These are phyloP conservation scores for Porpolomopsis calyptriformis DNA, from an alignment of 768 basidiomycete species.

Conservation along the genomic window DNA sequence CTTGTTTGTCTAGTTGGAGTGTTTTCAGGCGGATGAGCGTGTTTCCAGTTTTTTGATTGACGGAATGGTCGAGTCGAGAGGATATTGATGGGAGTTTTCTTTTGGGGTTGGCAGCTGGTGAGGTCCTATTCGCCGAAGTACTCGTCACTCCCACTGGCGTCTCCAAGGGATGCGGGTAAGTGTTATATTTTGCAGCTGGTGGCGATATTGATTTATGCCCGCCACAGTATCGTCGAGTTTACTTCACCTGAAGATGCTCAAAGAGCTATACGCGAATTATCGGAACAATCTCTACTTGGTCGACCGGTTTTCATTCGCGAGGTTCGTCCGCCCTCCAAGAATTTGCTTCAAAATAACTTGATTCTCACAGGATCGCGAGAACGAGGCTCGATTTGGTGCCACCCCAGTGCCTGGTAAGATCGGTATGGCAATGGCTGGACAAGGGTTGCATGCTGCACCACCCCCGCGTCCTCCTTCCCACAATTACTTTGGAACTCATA, in stretches of 20 bases:
- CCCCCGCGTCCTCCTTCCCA: constrained; percentile 78
- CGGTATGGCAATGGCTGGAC: constrained; percentile 93
- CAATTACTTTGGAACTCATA: constrained; percentile 51
- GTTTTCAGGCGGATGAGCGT: constrained; percentile 20
- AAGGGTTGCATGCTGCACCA: constrained; percentile 66
- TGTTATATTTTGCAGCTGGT: constrained; percentile 13
- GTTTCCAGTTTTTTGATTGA: constrained; percentile 30
- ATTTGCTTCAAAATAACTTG: not conserved
- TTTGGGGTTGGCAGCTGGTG: constrained; percentile 92
- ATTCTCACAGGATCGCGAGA: constrained; percentile 86
- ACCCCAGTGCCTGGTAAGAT: constrained; percentile 94
- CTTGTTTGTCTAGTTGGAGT: constrained; percentile 10
- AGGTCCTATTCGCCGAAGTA: constrained; percentile 99
- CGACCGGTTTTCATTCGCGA: constrained; percentile 95
- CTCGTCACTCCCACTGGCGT: constrained; percentile 92
- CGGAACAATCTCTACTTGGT: constrained; percentile 83
- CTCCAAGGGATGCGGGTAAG: constrained; percentile 98
- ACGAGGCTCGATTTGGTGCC: constrained; percentile 89
- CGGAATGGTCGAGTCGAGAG: constrained; percentile 57
- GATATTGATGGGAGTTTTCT: constrained; percentile 92
- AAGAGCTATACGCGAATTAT: constrained; percentile 80
- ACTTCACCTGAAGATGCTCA: constrained; percentile 82
- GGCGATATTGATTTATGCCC: constrained; percentile 5
- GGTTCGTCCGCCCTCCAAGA: constrained; percentile 32
- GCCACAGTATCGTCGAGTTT: constrained; percentile 93